Evolutionary conservation across 192 early-diverging fungal species (phyloP).

Genomic region (Coemansia sp.): DNA sequence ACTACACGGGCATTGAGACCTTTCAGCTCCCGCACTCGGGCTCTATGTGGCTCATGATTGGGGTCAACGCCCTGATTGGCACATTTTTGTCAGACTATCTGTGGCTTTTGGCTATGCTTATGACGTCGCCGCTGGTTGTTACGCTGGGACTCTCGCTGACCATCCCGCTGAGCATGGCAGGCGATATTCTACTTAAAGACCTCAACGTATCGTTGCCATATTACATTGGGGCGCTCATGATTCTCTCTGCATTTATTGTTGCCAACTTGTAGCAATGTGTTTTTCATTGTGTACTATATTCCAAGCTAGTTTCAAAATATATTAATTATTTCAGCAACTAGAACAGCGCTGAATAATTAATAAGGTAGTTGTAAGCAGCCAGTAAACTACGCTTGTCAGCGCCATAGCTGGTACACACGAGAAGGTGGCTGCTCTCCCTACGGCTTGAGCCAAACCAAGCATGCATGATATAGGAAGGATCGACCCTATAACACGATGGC

Average conservation of each 20-base stretch:
- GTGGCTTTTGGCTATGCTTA: conserved; percentile 76
- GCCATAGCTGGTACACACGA: no score
- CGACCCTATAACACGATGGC: no score
- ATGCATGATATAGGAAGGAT: no score
- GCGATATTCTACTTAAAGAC: conserved; percentile 73
- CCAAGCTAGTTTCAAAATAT: no score
- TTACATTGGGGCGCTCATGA: conserved; percentile 66
- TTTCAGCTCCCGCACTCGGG: conserved; percentile 63
- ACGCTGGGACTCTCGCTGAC: conserved; percentile 80
- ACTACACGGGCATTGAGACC: conserved; percentile 64
- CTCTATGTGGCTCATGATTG: conserved; percentile 64
- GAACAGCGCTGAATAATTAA: no score
- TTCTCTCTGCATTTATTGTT: conserved; percentile 69
- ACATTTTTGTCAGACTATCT: conserved; percentile 83
- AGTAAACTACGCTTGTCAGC: no score
- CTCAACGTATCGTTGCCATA: conserved; percentile 58
- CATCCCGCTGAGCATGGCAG: conserved; percentile 69
- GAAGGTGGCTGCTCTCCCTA: no score
- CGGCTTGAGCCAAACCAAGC: no score
- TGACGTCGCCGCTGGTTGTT: conserved; percentile 83
- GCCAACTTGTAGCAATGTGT: conserved; percentile 58
- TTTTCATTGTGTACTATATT: no score
- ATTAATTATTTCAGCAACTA: no score
- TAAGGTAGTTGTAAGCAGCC: no score
- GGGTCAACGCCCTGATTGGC: conserved; percentile 75